Base-by-base conservation (phyloP, 345 rosid species). In the Bruguiera sexangula region DNA sequence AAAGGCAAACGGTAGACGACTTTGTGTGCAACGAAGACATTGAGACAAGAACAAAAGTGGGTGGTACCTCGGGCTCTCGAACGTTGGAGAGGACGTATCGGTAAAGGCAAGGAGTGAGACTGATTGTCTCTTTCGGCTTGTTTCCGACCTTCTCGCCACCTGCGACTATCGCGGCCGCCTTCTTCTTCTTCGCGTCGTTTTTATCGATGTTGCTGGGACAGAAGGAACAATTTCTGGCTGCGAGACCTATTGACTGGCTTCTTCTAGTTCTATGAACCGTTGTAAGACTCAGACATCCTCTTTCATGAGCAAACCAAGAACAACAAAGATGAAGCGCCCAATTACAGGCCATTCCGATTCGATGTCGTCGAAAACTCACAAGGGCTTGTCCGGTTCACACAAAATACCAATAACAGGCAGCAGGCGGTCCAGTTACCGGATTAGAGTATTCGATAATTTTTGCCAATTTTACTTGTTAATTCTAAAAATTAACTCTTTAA, bases 31-130 rank as follows among this genome's bases (percentile, higher is more conserved):
- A 19, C 32, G 67, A 39, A 22, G 29, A 39, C 43, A 27, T 2
- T 0, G 29, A 36, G 18, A 19, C 4, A 29, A 51, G 20, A 8
- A 24, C 22, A 48, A 50, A 58, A 43, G 54, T 15, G 60, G 19
- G 58, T 22, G 57, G 34, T 66, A 85, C 98, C 91, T 79, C 68
- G 16, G 90, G 97, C 79, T 94, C 98, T 50, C 93, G 85, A 65
- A 88, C 90, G 66, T 91, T 88, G 82, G 90, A 80, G 81, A 91
- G 95, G 65, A 91, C 74, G 69, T 91, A 94, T 70, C 87, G 84
- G 71, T 91, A 94, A 43, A 89, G 86, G 52, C 86, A 82, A 82
- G 97, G 85, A 61, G 91, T 91, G 79, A 91, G 77, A 65, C 88
- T 87, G 72, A 89, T 88, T 26, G 85, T 85, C 76, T 94, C 50